phyloP scores from a whole-genome alignment of 1,284 basidiomycete species.

The Xerocomus minutiporus region DNA sequence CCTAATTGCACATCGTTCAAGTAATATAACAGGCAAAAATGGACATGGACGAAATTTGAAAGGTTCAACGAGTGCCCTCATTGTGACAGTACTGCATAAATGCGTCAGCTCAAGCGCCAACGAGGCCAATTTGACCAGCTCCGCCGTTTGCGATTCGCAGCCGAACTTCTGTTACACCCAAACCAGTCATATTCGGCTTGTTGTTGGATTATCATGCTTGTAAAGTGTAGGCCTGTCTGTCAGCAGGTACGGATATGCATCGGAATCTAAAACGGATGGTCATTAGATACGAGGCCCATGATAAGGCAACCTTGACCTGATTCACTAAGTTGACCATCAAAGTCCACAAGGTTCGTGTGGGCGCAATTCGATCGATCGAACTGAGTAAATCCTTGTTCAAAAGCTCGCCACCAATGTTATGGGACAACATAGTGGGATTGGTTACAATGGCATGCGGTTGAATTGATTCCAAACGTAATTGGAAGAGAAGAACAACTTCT shows the following conservation, averaged over 20 bases:
- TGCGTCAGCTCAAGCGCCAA: conserved; percentile 41
- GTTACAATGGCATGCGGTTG: background rate
- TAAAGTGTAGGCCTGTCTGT: too few species aligned
- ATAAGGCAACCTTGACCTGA: too few species aligned
- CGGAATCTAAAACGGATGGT: too few species aligned
- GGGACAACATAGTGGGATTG: too few species aligned
- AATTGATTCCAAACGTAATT: background rate
- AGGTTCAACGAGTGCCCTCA: conserved; percentile 19
- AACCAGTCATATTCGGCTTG: background rate
- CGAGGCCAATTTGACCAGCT: conserved; percentile 45
- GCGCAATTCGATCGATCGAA: too few species aligned
- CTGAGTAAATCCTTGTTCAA: too few species aligned
- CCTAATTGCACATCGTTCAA: conserved; percentile 24
- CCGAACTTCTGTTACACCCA: conserved; percentile 21
- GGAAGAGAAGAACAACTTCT: background rate
- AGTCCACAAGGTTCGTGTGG: too few species aligned
- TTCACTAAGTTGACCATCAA: too few species aligned
- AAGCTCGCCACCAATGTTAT: too few species aligned
- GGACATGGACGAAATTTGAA: conserved; percentile 34
- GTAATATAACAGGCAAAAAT: background rate
- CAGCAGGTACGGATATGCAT: too few species aligned
- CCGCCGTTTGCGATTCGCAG: conserved; percentile 47
- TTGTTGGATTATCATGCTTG: too few species aligned
- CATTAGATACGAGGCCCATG: too few species aligned
- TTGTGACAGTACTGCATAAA: conserved; percentile 39